Evolutionary conservation across 2,329 filamentous ascomycete species (phyloP), one percentile per base, ranked within the genome.

Genomic region (Cytospora leucostoma): DNA sequence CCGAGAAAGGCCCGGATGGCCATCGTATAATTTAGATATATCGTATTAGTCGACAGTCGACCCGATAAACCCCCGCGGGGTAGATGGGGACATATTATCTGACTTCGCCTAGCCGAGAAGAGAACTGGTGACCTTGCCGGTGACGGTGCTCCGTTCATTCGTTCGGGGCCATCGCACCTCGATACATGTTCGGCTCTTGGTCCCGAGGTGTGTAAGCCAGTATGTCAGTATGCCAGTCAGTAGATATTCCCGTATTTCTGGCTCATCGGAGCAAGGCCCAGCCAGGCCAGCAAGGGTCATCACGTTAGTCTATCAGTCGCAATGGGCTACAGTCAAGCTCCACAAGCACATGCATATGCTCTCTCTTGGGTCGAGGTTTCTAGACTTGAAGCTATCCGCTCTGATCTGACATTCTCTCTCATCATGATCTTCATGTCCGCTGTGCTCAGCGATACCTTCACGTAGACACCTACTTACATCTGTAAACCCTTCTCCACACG

Each of bases 241-340:
- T 4, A 27, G 27, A 27, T 27, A 27, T 27, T 27, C 19, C 13
- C 15, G 33, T 61, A n/a, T 52, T 51, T n/a, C 44, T 35, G 44
- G 58, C n/a, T 65, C 63, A 65, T 65, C 63, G 63, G 63, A 65
- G 63, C 40, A 21, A 53, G 27, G 27, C 27, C 27, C 27, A 27
- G 27, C 27, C 2, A 27, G 27, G 27, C 27, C 27, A 27, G 27
- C 27, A 27, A 27, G 27, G 27, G 27, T 27, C 27, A 27, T 27
- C 27, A 27, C 27, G 54, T 58, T 33, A 15, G 54, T 50, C 50
- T 58, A 17, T 27, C 37, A 21, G 34, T 61, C 37, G 62, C 55
- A 37, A 49, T 7, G 4, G 17, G 27, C 47, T 40, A 62, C 52
- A 19, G 32, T 33, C 44, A 33, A 58, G 50, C 15, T 62, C 59